These are phyloP conservation scores for Leptomonas pyrrhocoris DNA, from an alignment of 208 protist species.

Conservation along the genomic window DNA sequence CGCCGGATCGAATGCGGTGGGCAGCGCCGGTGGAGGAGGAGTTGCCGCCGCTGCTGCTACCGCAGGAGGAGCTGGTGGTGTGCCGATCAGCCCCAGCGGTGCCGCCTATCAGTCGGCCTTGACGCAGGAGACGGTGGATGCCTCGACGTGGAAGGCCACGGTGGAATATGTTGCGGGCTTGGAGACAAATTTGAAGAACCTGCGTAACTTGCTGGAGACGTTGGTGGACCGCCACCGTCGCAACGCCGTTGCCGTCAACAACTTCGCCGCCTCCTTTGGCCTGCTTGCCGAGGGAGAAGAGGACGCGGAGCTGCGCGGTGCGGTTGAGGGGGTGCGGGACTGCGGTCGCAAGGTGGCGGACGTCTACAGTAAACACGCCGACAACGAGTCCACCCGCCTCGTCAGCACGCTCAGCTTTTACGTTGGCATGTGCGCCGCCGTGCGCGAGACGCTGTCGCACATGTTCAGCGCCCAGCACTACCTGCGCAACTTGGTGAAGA, in stretches of 20 bases:
- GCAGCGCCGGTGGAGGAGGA: not conserved
- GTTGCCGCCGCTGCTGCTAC: not conserved
- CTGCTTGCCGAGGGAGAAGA: constrained; percentile 53
- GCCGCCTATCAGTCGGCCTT: constrained; percentile 33
- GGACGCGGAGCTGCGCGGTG: constrained; percentile 50
- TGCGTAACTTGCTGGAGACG: constrained; percentile 33
- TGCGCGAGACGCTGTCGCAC: constrained; percentile 64
- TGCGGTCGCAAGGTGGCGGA: constrained; percentile 56
- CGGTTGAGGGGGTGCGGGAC: constrained; percentile 60
- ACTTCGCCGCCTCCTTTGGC: constrained; percentile 37
- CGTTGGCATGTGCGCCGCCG: constrained; percentile 76
- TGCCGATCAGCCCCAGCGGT: constrained; percentile 14
- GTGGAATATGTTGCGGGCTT: constrained; percentile 31
- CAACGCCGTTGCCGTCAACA: constrained; percentile 26
- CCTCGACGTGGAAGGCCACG: constrained; percentile 33
- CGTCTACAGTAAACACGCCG: constrained; percentile 68
- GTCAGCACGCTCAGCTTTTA: constrained; percentile 88
- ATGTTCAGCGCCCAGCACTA: constrained; percentile 45
- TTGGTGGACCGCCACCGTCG: constrained; percentile 35
- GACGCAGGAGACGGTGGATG: constrained; percentile 32
- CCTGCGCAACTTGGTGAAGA: constrained; percentile 36
- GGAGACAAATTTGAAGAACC: constrained; percentile 31
- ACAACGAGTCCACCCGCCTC: constrained; percentile 70
- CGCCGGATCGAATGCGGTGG: not conserved
- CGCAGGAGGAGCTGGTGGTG: not conserved